Conservation (phyloP, 805 yeast species). For the Yarrowia sp. region DNA sequence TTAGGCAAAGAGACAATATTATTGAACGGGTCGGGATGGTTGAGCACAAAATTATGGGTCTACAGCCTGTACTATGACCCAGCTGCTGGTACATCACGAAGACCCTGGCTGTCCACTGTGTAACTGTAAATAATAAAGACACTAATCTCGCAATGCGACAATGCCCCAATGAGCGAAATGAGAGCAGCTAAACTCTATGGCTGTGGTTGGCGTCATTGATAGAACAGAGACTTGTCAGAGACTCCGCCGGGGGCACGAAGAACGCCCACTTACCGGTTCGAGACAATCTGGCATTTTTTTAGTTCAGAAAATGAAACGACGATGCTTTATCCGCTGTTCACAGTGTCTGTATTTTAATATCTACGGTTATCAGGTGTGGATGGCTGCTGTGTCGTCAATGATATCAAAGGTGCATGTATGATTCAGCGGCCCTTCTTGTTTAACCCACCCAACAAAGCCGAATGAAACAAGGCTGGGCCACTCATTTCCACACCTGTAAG, state of each 20-base stretch:
- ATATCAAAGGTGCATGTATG: background rate
- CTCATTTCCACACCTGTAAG: background rate
- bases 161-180: conserved; percentile 22
- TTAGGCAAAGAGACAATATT: background rate
- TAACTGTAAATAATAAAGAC: conserved; percentile 8
- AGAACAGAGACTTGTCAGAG: background rate
- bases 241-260: background rate
- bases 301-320: background rate
- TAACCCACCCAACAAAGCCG: background rate
- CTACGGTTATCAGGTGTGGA: too few species aligned
- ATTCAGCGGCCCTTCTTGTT: background rate
- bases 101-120: background rate
- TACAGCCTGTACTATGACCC: background rate
- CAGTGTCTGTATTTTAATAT: background rate
- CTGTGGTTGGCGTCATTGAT: background rate
- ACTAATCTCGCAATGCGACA: conserved; percentile 16
- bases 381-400: background rate
- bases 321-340: background rate
- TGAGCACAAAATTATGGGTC: background rate
- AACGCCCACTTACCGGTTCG: background rate
- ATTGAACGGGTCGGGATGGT: background rate
- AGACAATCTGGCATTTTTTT: background rate
- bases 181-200: conserved; percentile 13
- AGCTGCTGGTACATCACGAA: background rate
- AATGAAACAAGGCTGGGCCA: background rate